Conservation (phyloP, 768 basidiomycete genomes). For the Fibroporia radiculosa region DNA sequence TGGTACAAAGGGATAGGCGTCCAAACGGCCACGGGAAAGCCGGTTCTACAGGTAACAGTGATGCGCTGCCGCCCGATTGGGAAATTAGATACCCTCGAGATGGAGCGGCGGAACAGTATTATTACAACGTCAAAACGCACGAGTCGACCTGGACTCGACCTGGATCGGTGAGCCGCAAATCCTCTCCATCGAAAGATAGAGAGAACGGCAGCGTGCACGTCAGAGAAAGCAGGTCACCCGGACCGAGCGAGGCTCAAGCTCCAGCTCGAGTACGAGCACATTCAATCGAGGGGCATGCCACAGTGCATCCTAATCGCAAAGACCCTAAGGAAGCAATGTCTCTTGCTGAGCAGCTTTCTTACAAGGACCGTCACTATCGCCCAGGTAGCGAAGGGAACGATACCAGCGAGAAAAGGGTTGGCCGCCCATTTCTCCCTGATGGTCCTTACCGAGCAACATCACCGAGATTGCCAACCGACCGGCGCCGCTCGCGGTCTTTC, state of each 20-base stretch:
- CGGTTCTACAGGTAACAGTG: slow-evolving; percentile 11
- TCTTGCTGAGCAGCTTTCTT: slow-evolving; percentile 30
- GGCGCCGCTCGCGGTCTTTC: slow-evolving; percentile 11
- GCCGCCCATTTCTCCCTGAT: not conserved
- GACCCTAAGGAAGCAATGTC: slow-evolving; percentile 10
- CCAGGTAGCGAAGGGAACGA: slow-evolving; percentile 34
- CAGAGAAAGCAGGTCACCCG: slow-evolving; percentile 18
- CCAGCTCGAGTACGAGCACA: slow-evolving; percentile 16
- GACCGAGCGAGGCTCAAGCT: slow-evolving; percentile 12
- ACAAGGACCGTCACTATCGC: slow-evolving; percentile 60
- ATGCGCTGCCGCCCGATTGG: slow-evolving; percentile 50
- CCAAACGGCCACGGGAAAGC: slow-evolving; percentile 21
- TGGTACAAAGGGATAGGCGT: slow-evolving; percentile 46
- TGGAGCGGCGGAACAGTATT: slow-evolving; percentile 35
- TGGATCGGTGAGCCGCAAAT: slow-evolving; percentile 20
- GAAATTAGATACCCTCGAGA: slow-evolving; percentile 48
- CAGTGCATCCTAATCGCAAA: not conserved
- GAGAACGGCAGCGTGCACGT: slow-evolving; percentile 14
- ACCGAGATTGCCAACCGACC: slow-evolving; percentile 2
- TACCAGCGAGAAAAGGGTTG: no score
- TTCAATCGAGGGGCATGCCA: slow-evolving; percentile 3
- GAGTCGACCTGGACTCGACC: slow-evolving; percentile 55
- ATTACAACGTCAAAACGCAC: slow-evolving; percentile 49
- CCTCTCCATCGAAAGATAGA: slow-evolving; percentile 18
- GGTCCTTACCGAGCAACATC: slow-evolving; percentile 5